Base-by-base conservation (phyloP, 208 protist species). In the Borovskyia barvae region DNA sequence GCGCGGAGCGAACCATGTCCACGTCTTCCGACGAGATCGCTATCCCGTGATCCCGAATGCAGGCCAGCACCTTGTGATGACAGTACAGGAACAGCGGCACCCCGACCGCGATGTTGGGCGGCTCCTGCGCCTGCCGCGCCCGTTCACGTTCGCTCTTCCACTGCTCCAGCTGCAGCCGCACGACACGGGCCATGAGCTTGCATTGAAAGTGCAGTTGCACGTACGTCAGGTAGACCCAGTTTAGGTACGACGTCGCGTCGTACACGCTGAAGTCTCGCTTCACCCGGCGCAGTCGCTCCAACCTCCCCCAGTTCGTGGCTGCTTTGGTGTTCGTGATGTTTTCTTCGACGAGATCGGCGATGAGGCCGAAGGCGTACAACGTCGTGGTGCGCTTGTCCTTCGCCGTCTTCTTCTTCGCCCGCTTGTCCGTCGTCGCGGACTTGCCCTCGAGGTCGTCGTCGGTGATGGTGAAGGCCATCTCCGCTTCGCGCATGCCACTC, bases 51-150 rank as follows among this genome's bases (percentile, higher is more conserved):
- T 88, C 76, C 20, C 77, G 80, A 35, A 89, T 77, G 43, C 85
- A 66, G 9, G 80, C 59, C n/a, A 94, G 72, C 14, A 91, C 72
- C 36, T 75, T 48, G 57, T 94, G 80, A 32, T 94, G 87, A 52
- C 80, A 87, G 68, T 87, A 91, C 0, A 91, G 51, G 58, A 94
- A 94, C 19, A 94, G 66, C 19, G 81, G 82, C 11, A 87, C 83
- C 45, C 72, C 80, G 25, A 85, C 41, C n/a, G 65, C 39, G 60
- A 90, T 74, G 59, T 81, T 73, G 7, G 81, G 78, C 52, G 66
- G 49, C 60, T 86, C 73, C 48, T 80, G 43, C 2, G 56, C 74
- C 26, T 82, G 48, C 43, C 87, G 80, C 26, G 87, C 83, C 43
- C 78, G 72, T 69, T 90, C 83, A 33, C 87, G 77, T 70, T 94